phyloP scores from a whole-genome alignment of 2,329 filamentous ascomycete genomes.

The Mycosphaerella sp. region DNA sequence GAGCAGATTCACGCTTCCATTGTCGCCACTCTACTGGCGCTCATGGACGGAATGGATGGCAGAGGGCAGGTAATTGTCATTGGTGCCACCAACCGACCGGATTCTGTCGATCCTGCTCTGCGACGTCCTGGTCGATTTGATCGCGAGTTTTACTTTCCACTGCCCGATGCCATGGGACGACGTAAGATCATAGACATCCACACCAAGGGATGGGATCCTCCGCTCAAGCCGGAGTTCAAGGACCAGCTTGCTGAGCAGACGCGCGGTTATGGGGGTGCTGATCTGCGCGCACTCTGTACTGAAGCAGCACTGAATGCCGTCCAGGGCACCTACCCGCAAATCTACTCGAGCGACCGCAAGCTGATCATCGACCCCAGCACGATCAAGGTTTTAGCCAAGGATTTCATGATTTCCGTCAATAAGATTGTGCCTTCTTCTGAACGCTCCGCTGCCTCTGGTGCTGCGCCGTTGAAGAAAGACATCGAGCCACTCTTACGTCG shows the following conservation, averaged over 20 bases:
- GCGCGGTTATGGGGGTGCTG: constrained; percentile 94
- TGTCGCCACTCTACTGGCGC: constrained; percentile 81
- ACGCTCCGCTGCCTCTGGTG: constrained; percentile 76
- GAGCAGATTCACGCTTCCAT: constrained; percentile 99
- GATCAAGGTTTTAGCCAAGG: constrained; percentile 81
- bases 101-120: constrained; percentile 94
- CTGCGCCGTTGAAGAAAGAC: constrained; percentile 68
- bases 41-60: constrained; percentile 99
- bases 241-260: constrained; percentile 76
- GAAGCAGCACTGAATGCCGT: constrained; percentile 95
- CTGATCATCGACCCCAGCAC: constrained; percentile 77
- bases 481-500: constrained; percentile 74
- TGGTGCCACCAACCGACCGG: constrained; percentile 93
- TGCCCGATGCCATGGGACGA: constrained; percentile 74
- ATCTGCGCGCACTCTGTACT: constrained; percentile 87
- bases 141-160: constrained; percentile 93
- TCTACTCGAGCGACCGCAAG: constrained; percentile 86
- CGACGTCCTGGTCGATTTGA: constrained; percentile 92
- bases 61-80: constrained; percentile 97
- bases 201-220: constrained; percentile 82
- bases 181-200: constrained; percentile 90
- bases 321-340: constrained; percentile 91
- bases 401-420: constrained; percentile 96
- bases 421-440: constrained; percentile 95
- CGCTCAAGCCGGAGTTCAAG: constrained; percentile 70